Percentiles rank a stretch among this genome's conserved stretches.
Conservation (phyloP, 805 yeast species). For the Ogataea allantospora region DNA sequence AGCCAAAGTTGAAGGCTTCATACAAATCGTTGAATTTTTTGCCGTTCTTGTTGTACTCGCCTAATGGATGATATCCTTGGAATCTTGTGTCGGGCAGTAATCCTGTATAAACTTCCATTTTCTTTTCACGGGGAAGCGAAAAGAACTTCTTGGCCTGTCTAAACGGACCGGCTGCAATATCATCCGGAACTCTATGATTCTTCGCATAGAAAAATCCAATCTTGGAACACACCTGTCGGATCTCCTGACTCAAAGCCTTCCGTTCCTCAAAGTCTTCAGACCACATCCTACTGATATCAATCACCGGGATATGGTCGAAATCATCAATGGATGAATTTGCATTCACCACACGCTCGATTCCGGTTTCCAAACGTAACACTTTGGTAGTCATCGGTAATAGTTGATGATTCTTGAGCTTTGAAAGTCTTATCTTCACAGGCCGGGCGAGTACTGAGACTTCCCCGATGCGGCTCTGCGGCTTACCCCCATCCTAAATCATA, state of each 20-base stretch:
- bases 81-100: constrained; percentile 22
- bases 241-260: constrained; percentile 3
- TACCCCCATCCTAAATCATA: no score
- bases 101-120: constrained; percentile 29
- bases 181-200: constrained; percentile 26
- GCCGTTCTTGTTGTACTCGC: constrained; percentile 20
- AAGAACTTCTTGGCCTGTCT: constrained; percentile 15
- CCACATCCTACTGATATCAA: constrained; percentile 8
- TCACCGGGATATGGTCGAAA: constrained; percentile 11
- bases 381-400: not conserved
- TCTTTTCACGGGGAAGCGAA: constrained; percentile 23
- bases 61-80: constrained; percentile 24
- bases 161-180: constrained; percentile 9
- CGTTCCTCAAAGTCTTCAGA: constrained; percentile 7
- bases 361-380: not conserved
- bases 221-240: constrained; percentile 20
- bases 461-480: no score
- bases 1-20: constrained; percentile 31
- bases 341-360: constrained; percentile 2
- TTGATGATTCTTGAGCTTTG: not conserved
- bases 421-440: no score
- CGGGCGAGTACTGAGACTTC: no score
- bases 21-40: constrained; percentile 22
- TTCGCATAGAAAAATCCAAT: constrained; percentile 29
- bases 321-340: constrained; percentile 2